A percentile compares a stretch with the other conserved stretches of the same genome.
Conservation (phyloP, 2,329 filamentous ascomycete species). For the Cladorrhinum sp. region DNA sequence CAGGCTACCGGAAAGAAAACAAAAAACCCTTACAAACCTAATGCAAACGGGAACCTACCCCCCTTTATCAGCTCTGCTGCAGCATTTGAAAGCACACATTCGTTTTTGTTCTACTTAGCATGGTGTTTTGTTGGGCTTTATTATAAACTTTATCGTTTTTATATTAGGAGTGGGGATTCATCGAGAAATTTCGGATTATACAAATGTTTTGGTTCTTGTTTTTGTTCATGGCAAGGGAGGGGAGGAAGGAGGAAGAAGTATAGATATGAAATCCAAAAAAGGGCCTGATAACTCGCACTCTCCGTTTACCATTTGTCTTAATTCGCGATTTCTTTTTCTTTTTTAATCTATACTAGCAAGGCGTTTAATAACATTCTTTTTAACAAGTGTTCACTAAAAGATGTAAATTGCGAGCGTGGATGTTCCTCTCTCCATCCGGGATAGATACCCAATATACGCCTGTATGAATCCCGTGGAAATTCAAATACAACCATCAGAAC, state of each 20-base stretch:
- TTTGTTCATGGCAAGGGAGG: not conserved
- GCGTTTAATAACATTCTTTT: not conserved
- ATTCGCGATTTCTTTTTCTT: not conserved
- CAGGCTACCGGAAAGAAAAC: not conserved
- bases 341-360: not conserved
- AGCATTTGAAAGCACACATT: not conserved
- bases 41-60: not conserved
- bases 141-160: not conserved
- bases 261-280: no score
- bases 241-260: not conserved
- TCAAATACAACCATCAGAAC: no score
- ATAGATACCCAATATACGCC: no score
- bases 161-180: no score
- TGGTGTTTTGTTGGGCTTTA: slow-evolving; percentile 15
- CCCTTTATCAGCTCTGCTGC: not conserved
- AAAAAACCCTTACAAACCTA: not conserved
- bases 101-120: slow-evolving; percentile 11
- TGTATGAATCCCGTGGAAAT: no score
- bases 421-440: no score
- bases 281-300: no score
- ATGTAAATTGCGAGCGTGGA: no score
- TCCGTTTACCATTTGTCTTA: no score
- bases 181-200: no score
- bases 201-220: not conserved
- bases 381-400: slow-evolving; percentile 1